Evolutionary conservation across 805 yeast species (phyloP).

Genomic region (Ogataea ganodermae): DNA sequence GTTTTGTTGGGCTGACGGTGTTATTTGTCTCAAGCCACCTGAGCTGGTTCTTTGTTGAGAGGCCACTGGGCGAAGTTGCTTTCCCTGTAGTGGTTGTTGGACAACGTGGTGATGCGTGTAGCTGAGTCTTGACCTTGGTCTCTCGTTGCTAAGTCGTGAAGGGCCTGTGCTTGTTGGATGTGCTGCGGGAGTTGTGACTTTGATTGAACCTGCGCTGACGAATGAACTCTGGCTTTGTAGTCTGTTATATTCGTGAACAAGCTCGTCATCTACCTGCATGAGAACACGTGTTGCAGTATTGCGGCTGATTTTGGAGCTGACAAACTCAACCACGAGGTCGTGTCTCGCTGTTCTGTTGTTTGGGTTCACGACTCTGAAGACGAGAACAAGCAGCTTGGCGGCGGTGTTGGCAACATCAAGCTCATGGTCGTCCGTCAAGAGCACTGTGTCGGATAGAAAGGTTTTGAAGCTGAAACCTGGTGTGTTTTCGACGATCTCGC

Average conservation of each 20-base stretch:
- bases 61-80: constrained; percentile 3
- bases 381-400: constrained; percentile 34
- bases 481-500: constrained; percentile 41
- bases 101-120: constrained; percentile 4
- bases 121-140: constrained; percentile 19
- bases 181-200: constrained; percentile 25
- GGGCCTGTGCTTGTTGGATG: neutral
- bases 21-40: constrained; percentile 1
- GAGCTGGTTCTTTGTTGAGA: constrained; percentile 6
- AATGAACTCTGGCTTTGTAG: constrained; percentile 22
- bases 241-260: constrained; percentile 23
- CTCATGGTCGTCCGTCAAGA: constrained; percentile 23
- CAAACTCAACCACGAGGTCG: constrained; percentile 47
- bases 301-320: constrained; percentile 34
- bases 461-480: constrained; percentile 37
- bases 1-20: neutral
- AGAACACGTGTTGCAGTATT: constrained; percentile 29
- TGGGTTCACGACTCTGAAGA: constrained; percentile 39
- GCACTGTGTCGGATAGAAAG: constrained; percentile 30
- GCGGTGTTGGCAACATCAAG: constrained; percentile 21
- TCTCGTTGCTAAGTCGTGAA: constrained; percentile 6
- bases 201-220: constrained; percentile 33
- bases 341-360: constrained; percentile 41
- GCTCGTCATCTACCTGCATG: constrained; percentile 33
- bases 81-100: constrained; percentile 1